Percentiles rank a stretch among this genome's conserved stretches.
Conservation (phyloP, 2,329 filamentous ascomycete genomes). For the Fusarium sp. region DNA sequence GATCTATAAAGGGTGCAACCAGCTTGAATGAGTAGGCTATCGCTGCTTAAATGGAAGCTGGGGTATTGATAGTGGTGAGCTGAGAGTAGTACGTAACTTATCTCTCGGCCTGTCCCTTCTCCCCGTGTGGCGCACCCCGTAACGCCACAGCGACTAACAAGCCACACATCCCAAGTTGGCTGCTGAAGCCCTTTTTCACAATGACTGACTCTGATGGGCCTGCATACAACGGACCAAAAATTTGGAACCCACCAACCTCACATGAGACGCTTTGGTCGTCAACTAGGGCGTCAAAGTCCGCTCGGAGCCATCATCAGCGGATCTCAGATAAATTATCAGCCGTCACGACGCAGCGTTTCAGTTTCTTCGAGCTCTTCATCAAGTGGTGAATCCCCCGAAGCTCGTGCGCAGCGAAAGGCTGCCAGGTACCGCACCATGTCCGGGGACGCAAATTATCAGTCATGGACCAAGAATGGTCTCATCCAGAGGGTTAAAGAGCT, state of each 20-base stretch:
- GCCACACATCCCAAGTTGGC: conserved; percentile 34
- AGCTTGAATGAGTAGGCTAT: conserved; percentile 8
- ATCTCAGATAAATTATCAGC: conserved; percentile 16
- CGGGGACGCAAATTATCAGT: conserved; percentile 63
- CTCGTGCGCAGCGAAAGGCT: conserved; percentile 23
- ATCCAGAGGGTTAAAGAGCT: conserved; percentile 75
- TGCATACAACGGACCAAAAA: conserved; percentile 40
- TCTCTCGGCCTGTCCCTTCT: conserved; percentile 19
- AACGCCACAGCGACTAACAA: conserved; percentile 27
- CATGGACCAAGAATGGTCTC: conserved; percentile 76
- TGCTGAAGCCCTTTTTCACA: conserved; percentile 39
- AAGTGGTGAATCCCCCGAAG: conserved; percentile 39
- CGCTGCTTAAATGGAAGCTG: conserved; percentile 12
- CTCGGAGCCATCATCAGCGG: conserved; percentile 33
- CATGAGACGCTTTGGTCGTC: conserved; percentile 44
- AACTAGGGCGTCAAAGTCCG: conserved; percentile 43
- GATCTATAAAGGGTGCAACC: neutral
- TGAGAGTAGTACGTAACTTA: conserved; percentile 43
- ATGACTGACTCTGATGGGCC: conserved; percentile 36
- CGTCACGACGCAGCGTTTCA: conserved; percentile 8
- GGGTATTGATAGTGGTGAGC: conserved; percentile 32
- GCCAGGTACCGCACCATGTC: conserved; percentile 46
- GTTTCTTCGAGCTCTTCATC: conserved; percentile 25
- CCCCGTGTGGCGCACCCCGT: conserved; percentile 24
- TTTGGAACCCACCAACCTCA: conserved; percentile 43